phyloP scores from a whole-genome alignment of 202 grass and related monocot genomes.

The Saccharum hybrid region DNA sequence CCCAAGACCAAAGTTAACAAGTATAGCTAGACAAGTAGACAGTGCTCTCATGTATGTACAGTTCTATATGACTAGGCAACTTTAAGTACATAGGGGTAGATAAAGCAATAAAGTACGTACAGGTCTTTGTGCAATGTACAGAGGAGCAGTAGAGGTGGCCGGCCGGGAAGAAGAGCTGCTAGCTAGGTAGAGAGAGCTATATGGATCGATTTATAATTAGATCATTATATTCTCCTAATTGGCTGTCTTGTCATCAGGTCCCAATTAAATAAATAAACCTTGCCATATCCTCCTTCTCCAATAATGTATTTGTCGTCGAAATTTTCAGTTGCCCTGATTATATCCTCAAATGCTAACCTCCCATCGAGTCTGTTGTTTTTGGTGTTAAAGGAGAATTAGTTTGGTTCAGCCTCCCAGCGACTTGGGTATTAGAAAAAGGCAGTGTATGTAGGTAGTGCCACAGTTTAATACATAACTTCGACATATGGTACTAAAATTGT shows the following conservation, averaged over 20 bases:
- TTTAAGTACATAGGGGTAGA: constrained; percentile 44
- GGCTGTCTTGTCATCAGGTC: constrained; percentile 28
- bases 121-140: constrained; percentile 34
- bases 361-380: too few relatives aligned
- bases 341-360: too few relatives aligned
- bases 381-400: too few relatives aligned
- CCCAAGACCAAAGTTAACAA: constrained; percentile 24
- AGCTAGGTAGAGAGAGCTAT: not conserved
- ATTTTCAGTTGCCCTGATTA: too few relatives aligned
- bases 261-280: constrained; percentile 17
- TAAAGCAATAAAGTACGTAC: constrained; percentile 38
- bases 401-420: too few relatives aligned
- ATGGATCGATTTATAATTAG: constrained; percentile 19
- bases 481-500: too few relatives aligned
- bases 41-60: constrained; percentile 32
- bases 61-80: constrained; percentile 32
- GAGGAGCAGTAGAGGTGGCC: constrained; percentile 1
- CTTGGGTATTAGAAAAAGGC: too few relatives aligned
- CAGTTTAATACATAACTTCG: too few relatives aligned
- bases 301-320: too few relatives aligned
- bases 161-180: not conserved
- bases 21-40: constrained; percentile 43
- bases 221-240: constrained; percentile 40
- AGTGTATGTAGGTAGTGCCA: too few relatives aligned
- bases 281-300: too few relatives aligned